Evolutionary conservation across 192 early-diverging fungal species (phyloP), one percentile per base, ranked within the genome.

Genomic region (Podila horticola): DNA sequence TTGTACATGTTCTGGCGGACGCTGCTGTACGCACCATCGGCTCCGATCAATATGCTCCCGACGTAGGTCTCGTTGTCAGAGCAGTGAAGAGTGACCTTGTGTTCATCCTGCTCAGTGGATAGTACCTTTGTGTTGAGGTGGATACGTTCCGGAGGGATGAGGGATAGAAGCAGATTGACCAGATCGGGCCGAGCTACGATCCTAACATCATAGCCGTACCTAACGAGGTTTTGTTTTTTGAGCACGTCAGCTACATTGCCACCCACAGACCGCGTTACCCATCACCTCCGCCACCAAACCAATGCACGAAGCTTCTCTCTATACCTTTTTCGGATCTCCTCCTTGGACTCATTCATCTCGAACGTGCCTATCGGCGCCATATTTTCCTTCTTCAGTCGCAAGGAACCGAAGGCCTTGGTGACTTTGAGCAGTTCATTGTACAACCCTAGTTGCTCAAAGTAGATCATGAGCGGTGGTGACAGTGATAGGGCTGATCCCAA

Each of bases 381-480:
- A 33, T 77, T 68, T 24, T 70, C 74, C 9, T 71, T 51, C 5
- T n/a, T n/a, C 1, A 77, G 26, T 38, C 65, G 38, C 48, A 77
- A 2, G 11, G 74, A 68, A 0, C 74, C 74, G 62, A 77, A 77
- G 48, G 68, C 64, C 62, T 77, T 77, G 5, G 58, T 34, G 19
- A 66, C 20, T 4, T n/a, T 26, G 13, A 60, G 5, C 1, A 77
- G n/a, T 5, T 71, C 57, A 15, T 77, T 31, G 15, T 66, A 66
- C 17, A 77, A 17, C 17, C 64, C 74, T 15, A 77, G 58, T 26
- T 77, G 74, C 58, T 77, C 74, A 36, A 70, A 77, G 20, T 71
- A 41, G 19, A 41, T 45, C 29, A 59, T 62, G 34, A 66, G 22
- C 10, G 52, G 33, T 12, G 28, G 59, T 30, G 58, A 33, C 6